These are phyloP conservation scores for Diutina pseudorugosa DNA, from an alignment of 1,139 yeast species.

Conservation along the genomic window DNA sequence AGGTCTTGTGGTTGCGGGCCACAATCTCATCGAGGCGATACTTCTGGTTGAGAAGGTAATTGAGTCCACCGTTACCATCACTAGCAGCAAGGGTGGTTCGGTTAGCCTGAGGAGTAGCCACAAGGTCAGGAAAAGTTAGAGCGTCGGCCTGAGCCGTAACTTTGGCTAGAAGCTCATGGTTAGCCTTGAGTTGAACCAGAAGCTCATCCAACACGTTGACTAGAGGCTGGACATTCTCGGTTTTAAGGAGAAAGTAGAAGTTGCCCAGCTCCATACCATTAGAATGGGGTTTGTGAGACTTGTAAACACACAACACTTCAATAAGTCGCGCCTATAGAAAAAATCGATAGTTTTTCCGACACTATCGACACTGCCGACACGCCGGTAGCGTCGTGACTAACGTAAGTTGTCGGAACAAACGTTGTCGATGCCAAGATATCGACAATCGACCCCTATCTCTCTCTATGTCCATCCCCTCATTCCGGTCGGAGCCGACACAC, in stretches of 20 bases:
- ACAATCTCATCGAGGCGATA: background rate
- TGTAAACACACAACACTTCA: no score
- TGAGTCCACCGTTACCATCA: background rate
- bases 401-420: background rate
- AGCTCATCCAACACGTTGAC: background rate
- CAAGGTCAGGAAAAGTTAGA: background rate
- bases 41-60: background rate
- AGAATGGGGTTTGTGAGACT: background rate
- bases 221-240: background rate
- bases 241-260: conserved; percentile 1
- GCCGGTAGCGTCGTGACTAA: background rate
- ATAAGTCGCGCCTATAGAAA: no score
- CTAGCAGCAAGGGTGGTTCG: background rate
- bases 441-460: no score
- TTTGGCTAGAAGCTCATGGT: background rate
- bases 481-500: no score
- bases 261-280: background rate
- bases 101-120: background rate
- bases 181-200: background rate
- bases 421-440: no score
- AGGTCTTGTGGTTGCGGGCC: background rate
- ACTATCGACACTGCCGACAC: background rate
- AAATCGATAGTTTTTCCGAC: background rate
- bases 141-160: background rate
- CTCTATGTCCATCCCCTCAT: no score